Conservation (phyloP, 2,329 filamentous ascomycete genomes). For the Claviceps sp. region DNA sequence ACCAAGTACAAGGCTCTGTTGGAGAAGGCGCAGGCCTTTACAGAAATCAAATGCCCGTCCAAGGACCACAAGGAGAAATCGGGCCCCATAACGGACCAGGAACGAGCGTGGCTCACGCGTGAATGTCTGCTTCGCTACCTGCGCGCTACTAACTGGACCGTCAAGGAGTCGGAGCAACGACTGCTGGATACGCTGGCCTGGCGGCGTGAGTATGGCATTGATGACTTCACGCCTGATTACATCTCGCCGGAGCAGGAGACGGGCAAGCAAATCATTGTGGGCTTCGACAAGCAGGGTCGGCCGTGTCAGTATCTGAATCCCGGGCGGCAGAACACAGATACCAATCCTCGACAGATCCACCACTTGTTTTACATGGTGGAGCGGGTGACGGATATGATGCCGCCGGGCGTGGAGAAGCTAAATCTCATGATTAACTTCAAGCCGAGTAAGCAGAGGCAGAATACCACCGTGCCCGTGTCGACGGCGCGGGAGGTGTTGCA, state of each 20-base stretch:
- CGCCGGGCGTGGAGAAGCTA: constrained; percentile 72
- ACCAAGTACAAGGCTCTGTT: constrained; percentile 72
- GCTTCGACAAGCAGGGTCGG: constrained; percentile 74
- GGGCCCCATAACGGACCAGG: constrained; percentile 59
- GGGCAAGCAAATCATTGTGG: constrained; percentile 82
- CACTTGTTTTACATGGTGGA: constrained; percentile 96
- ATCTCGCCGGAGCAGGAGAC: constrained; percentile 92
- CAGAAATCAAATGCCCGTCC: constrained; percentile 34
- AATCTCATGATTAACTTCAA: constrained; percentile 89
- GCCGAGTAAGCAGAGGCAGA: constrained; percentile 58
- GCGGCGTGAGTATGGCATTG: constrained; percentile 80
- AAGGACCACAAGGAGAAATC: constrained; percentile 42
- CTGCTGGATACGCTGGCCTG: constrained; percentile 70
- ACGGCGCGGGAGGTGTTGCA: constrained; percentile 73
- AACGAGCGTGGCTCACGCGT: constrained; percentile 80
- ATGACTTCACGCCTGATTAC: constrained; percentile 68
- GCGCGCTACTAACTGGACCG: constrained; percentile 82
- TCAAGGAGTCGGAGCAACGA: constrained; percentile 63
- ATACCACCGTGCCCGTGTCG: constrained; percentile 57
- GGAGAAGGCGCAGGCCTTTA: constrained; percentile 56
- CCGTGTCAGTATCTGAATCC: constrained; percentile 87
- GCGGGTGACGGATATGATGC: constrained; percentile 75
- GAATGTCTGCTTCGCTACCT: constrained; percentile 91
- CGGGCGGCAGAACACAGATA: constrained; percentile 82
- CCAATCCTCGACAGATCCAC: constrained; percentile 74